A percentile compares a stretch with the other conserved stretches of the same genome.
phyloP scores from a whole-genome alignment of 2,329 filamentous ascomycete species.

The Arthrocladium fulminans region DNA sequence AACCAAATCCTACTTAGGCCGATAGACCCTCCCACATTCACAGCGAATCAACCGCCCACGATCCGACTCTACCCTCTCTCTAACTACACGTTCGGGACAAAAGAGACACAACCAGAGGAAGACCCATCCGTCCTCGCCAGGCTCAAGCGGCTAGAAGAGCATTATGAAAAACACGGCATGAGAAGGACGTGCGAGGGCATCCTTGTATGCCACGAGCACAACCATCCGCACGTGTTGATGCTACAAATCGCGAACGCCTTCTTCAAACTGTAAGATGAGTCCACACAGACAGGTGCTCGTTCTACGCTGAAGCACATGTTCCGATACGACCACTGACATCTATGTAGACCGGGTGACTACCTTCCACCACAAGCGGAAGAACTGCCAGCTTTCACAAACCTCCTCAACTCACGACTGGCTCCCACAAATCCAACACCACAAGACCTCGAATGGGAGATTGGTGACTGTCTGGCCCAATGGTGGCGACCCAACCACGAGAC shows the following conservation, averaged over 20 bases:
- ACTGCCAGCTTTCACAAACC: constrained; percentile 84
- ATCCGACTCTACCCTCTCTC: constrained; percentile 90
- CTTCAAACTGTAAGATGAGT: constrained; percentile 67
- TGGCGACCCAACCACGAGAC: constrained; percentile 99
- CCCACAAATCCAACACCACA: constrained; percentile 75
- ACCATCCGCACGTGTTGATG: constrained; percentile 98
- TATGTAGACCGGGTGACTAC: constrained; percentile 72
- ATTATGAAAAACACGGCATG: constrained; percentile 90
- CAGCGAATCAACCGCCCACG: constrained; percentile 77
- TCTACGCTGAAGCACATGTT: background rate
- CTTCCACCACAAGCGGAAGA: constrained; percentile 79
- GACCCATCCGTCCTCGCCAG: constrained; percentile 91
- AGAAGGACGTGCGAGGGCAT: constrained; percentile 94
- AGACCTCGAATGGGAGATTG: constrained; percentile 71
- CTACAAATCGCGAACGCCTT: constrained; percentile 98
- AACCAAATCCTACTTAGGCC: constrained; percentile 41
- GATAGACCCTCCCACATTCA: constrained; percentile 72
- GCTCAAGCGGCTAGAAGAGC: constrained; percentile 87
- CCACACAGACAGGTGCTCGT: constrained; percentile 12
- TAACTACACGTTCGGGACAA: constrained; percentile 98
- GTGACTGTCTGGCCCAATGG: constrained; percentile 94
- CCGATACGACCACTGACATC: constrained; percentile 4
- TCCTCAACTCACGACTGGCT: constrained; percentile 85
- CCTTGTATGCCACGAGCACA: constrained; percentile 96
- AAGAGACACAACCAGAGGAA: constrained; percentile 96